Evolutionary conservation across 768 basidiomycete species (phyloP).

Genomic region (Mycena polygramma): DNA sequence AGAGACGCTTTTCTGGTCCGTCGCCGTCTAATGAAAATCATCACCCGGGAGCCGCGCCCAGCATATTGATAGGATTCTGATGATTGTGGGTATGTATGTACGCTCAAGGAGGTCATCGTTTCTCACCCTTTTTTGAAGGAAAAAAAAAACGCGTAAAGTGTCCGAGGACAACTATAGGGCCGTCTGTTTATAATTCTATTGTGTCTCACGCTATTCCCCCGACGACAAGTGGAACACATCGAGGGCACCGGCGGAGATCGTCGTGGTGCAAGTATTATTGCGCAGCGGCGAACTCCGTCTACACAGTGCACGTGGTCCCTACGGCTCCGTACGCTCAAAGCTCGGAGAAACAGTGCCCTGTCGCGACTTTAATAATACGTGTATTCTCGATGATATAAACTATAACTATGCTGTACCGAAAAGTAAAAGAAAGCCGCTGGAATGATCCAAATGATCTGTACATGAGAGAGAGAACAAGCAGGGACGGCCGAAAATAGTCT

Average conservation of each 20-base stretch:
- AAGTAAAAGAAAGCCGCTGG: not conserved
- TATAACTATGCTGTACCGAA: constrained; percentile 27
- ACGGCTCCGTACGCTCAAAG: constrained; percentile 23
- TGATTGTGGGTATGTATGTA: not conserved
- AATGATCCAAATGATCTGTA: constrained; percentile 22
- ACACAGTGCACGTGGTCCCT: not conserved
- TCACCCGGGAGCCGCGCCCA: constrained; percentile 4
- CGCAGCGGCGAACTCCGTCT: not conserved
- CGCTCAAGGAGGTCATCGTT: not conserved
- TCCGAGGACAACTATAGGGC: constrained; percentile 17
- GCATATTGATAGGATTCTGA: constrained; percentile 24
- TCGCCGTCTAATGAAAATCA: constrained; percentile 26
- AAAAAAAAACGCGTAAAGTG: constrained; percentile 5
- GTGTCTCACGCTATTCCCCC: constrained; percentile 7
- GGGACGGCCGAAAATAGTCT: constrained; percentile 10
- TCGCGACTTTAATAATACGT: constrained; percentile 25
- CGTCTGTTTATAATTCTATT: constrained; percentile 5
- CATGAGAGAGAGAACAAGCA: constrained; percentile 12
- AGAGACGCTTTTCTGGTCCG: not conserved
- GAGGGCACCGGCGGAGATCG: constrained; percentile 22
- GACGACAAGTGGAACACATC: not conserved
- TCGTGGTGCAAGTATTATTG: not conserved
- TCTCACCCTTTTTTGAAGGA: not conserved
- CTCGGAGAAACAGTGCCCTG: constrained; percentile 1
- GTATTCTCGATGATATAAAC: constrained; percentile 33